Percentiles rank a stretch among this genome's conserved stretches.
Evolutionary conservation across 1,284 basidiomycete species (phyloP).

Genomic region (Mixia osmundae): DNA sequence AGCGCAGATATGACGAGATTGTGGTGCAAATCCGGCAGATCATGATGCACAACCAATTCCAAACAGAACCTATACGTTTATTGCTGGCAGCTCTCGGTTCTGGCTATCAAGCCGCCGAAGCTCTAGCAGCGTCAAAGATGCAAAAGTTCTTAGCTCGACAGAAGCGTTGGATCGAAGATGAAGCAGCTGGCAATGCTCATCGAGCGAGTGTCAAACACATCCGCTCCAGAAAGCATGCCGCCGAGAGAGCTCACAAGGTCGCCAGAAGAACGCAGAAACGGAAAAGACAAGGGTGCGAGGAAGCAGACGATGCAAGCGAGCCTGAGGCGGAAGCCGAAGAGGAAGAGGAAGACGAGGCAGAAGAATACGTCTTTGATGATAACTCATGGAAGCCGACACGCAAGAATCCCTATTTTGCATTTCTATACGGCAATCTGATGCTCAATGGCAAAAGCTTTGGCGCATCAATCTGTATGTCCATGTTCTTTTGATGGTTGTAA

Average conservation of each 20-base stretch:
- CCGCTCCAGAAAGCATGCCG: too few relatives aligned
- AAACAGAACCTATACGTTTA: slow-evolving; percentile 55
- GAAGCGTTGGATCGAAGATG: too few relatives aligned
- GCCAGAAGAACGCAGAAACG: background rate
- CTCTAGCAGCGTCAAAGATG: slow-evolving; percentile 46
- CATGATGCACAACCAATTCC: slow-evolving; percentile 40
- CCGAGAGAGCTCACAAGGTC: background rate
- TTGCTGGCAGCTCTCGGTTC: slow-evolving; percentile 44
- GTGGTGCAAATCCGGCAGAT: slow-evolving; percentile 51
- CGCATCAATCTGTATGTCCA: slow-evolving; percentile 62
- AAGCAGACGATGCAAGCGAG: slow-evolving; percentile 3
- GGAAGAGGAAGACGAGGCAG: slow-evolving; percentile 18
- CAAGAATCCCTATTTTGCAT: slow-evolving; percentile 44
- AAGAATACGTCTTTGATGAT: slow-evolving; percentile 17
- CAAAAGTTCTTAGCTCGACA: slow-evolving; percentile 64
- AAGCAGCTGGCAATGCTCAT: too few relatives aligned
- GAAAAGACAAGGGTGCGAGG: slow-evolving; percentile 4
- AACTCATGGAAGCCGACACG: slow-evolving; percentile 34
- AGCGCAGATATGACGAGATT: slow-evolving; percentile 33
- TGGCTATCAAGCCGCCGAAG: slow-evolving; percentile 39
- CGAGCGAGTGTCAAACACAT: slow-evolving; percentile 4
- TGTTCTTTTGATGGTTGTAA: background rate
- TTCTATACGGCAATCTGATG: slow-evolving; percentile 71
- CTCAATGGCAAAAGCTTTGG: slow-evolving; percentile 67
- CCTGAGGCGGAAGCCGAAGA: slow-evolving; percentile 11